Conservation (phyloP, 148 eudicot species). For the Rheum nobile region DNA sequence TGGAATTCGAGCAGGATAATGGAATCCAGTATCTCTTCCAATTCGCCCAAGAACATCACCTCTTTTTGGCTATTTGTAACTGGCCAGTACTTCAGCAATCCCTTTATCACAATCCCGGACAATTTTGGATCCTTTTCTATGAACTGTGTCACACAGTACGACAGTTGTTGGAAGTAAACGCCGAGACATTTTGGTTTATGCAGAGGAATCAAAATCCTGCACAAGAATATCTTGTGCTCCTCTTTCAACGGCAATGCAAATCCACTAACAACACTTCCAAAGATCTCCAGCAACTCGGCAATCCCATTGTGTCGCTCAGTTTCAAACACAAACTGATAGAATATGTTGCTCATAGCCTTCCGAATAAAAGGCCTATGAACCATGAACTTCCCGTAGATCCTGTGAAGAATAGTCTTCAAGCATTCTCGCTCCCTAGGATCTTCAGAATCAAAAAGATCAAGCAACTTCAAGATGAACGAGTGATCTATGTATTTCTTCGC, state of each 20-base stretch:
- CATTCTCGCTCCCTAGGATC: conserved; percentile 93
- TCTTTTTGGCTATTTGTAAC: conserved; percentile 89
- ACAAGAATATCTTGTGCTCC: conserved; percentile 82
- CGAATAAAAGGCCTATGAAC: conserved; percentile 85
- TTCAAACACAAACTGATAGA: conserved; percentile 63
- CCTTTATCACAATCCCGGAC: conserved; percentile 64
- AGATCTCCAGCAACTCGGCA: conserved; percentile 86
- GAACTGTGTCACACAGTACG: conserved; percentile 74
- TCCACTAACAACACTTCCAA: conserved; percentile 90
- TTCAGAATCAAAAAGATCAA: conserved; percentile 84
- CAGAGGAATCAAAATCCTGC: conserved; percentile 73
- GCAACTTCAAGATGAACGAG: conserved; percentile 52
- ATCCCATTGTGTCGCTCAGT: conserved; percentile 78
- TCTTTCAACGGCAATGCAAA: conserved; percentile 91
- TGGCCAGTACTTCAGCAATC: conserved; percentile 89
- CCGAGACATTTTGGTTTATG: conserved; percentile 76
- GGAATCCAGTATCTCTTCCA: conserved; percentile 84
- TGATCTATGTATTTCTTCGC: conserved; percentile 82
- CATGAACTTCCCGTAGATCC: conserved; percentile 93
- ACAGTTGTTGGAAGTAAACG: conserved; percentile 75
- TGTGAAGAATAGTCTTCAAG: conserved; percentile 70
- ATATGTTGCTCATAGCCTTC: conserved; percentile 66
- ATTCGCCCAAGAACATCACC: conserved; percentile 77
- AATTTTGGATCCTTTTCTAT: conserved; percentile 87
- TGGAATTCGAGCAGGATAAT: conserved; percentile 80